Base-by-base conservation (phyloP, 208 protist species). In the Lotmaria passim region DNA sequence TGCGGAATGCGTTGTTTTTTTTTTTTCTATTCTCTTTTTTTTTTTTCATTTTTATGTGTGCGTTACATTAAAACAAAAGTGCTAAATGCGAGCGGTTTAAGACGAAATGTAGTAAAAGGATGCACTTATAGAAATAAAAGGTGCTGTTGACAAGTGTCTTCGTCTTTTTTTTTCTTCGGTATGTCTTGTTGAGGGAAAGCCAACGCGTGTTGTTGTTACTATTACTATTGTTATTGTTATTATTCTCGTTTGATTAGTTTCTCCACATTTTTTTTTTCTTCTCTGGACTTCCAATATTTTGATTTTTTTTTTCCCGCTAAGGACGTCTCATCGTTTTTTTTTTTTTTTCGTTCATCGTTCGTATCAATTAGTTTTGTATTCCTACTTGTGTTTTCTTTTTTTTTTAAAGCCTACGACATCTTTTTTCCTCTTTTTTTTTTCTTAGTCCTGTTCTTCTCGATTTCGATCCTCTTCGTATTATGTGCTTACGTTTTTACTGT, bases 231-330 rank as follows among this genome's bases (percentile, higher is more conserved):
- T 24, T 64, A 5, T 21, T 21, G 7, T 11, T 46, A n/a, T 57
- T 31, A 23, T 39, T 26, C 0, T 43, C 48, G 11, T 55, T 31
- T 23, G 52, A 39, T 73, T 64, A 4, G 36, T 24, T 67, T n/a
- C 6, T 47, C 58, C 15, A 21, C 43, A 41, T 73, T 62, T 19
- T 69, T 60, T 48, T 68, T 60, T 26, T 64, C n/a, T 39, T 62
- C 30, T 17, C 12, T 41, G 36, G n/a, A n/a, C n/a, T n/a, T n/a
- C n/a, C 7, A n/a, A 23, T 36, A 14, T 24, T 66, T n/a, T 41
- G 4, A 7, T 19, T 10, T 6, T 23, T 10, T 39, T 31, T 53
- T 44, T 66, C 7, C 14, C 14, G 8, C 3, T 23, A n/a, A 43
- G 5, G 41, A n/a, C 6, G 6, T 52, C 6, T 52, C 7, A 30